These are phyloP conservation scores for Populus hybrid DNA, from an alignment of 441 rosid species.

Conservation along the genomic window DNA sequence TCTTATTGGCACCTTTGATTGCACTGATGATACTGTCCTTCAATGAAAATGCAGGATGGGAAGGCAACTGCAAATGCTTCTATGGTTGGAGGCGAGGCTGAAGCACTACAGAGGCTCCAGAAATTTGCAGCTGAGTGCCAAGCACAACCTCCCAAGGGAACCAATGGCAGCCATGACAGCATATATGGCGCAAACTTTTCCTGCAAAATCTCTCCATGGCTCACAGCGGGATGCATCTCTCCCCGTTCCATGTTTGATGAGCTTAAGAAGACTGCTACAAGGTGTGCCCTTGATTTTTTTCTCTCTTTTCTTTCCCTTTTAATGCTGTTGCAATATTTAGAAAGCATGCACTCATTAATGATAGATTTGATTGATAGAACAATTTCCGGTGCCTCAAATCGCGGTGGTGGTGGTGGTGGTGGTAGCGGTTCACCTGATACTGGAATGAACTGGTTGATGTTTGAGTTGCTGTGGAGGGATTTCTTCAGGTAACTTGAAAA, in stretches of 20 bases:
- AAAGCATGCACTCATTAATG: constrained; percentile 2
- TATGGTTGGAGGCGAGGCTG: constrained; percentile 92
- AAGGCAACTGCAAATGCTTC: constrained; percentile 39
- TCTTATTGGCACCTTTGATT: background rate
- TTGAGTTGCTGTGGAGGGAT: constrained; percentile 98
- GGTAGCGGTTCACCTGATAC: constrained; percentile 44
- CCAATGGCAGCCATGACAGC: constrained; percentile 42
- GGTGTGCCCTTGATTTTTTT: constrained; percentile 29
- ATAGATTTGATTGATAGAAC: constrained; percentile 35
- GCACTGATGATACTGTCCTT: constrained; percentile 5
- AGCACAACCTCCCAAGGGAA: constrained; percentile 63
- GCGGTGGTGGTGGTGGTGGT: constrained; percentile 34
- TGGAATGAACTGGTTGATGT: constrained; percentile 83
- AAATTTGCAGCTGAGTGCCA: constrained; percentile 73
- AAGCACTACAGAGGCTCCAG: constrained; percentile 69
- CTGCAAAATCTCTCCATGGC: constrained; percentile 97
- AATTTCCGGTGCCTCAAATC: constrained; percentile 42
- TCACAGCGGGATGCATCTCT: constrained; percentile 84
- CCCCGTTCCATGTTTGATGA: constrained; percentile 92
- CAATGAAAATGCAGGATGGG: constrained; percentile 49
- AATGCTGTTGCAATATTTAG: background rate
- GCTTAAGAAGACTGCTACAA: constrained; percentile 68
- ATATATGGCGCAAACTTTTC: constrained; percentile 90
- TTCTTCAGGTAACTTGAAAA: constrained; percentile 76
- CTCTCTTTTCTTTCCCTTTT: background rate